phyloP scores from a whole-genome alignment of 805 yeast species.

The Cyberlindnera maritima region DNA sequence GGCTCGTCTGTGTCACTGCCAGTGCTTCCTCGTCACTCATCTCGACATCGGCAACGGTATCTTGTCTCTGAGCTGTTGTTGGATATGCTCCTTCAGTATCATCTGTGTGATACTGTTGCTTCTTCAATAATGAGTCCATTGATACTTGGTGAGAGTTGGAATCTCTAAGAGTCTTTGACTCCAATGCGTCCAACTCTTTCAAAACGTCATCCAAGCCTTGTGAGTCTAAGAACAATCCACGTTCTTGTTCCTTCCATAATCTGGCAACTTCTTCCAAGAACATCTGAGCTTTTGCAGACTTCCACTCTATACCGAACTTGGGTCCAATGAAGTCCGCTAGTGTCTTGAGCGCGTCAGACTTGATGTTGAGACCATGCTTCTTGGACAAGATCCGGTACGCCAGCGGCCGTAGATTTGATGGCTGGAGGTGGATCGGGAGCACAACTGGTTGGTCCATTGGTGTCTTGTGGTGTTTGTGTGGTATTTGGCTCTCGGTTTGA shows the following conservation, averaged over 20 bases:
- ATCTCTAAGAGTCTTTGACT: conserved; percentile 13
- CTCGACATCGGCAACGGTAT: conserved; percentile 15
- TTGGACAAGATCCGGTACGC: conserved; percentile 89
- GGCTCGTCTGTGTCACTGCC: conserved; percentile 16
- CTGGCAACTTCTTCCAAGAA: conserved; percentile 76
- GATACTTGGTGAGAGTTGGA: conserved; percentile 9
- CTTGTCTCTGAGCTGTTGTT: conserved; percentile 3
- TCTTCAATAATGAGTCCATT: conserved; percentile 13
- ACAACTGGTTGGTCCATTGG: conserved; percentile 32
- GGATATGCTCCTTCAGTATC: not conserved
- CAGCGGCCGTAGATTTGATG: conserved; percentile 83
- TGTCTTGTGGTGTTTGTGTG: not conserved
- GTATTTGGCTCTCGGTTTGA: not conserved
- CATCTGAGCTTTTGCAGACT: conserved; percentile 56
- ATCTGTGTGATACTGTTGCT: not conserved
- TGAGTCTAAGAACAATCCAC: conserved; percentile 84
- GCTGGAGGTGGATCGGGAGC: conserved; percentile 74
- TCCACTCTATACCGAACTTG: conserved; percentile 85
- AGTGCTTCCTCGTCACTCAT: conserved; percentile 16
- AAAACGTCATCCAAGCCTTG: conserved; percentile 62
- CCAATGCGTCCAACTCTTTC: conserved; percentile 45
- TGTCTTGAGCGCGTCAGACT: conserved; percentile 74
- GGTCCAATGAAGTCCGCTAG: conserved; percentile 76
- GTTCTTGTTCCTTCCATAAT: conserved; percentile 84
- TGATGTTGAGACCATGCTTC: conserved; percentile 87